Evolutionary conservation across 768 basidiomycete species (phyloP).

Genomic region (Tylopilus sp.): DNA sequence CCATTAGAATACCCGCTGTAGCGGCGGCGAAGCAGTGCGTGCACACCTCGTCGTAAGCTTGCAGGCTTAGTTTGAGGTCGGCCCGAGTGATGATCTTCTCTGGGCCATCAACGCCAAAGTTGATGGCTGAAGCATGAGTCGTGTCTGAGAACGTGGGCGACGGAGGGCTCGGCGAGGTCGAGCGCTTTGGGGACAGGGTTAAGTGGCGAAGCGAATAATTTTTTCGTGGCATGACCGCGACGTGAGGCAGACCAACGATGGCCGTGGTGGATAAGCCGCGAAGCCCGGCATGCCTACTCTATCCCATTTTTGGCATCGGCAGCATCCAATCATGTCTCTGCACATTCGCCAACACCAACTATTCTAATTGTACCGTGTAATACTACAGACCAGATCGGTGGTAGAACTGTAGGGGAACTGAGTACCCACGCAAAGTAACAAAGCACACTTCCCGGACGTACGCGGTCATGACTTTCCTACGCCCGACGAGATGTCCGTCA

Average conservation of each 20-base stretch:
- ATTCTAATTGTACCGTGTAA: constrained; percentile 7
- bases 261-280: constrained; percentile 15
- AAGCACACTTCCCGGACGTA: constrained; percentile 7
- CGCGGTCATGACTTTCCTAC: constrained; percentile 27
- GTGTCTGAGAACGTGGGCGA: constrained; percentile 84
- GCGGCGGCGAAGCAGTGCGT: not conserved
- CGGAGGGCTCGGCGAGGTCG: constrained; percentile 56
- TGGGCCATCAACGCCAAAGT: constrained; percentile 72
- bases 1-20: constrained; percentile 13
- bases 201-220: constrained; percentile 58
- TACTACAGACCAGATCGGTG: not conserved
- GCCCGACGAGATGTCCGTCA: constrained; percentile 66
- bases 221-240: constrained; percentile 42
- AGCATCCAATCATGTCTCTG: not conserved
- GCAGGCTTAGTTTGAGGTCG: constrained; percentile 72
- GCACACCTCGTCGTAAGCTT: constrained; percentile 79
- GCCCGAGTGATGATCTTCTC: constrained; percentile 79
- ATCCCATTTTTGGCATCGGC: constrained; percentile 17
- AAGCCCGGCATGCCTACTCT: constrained; percentile 3
- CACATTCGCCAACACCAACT: constrained; percentile 1
- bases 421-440: constrained; percentile 1
- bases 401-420: constrained; percentile 4
- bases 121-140: constrained; percentile 74
- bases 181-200: constrained; percentile 44
- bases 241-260: constrained; percentile 11